These are phyloP conservation scores for Suhomyces bribrorum DNA, from an alignment of 1,139 yeast species.

Conservation along the genomic window DNA sequence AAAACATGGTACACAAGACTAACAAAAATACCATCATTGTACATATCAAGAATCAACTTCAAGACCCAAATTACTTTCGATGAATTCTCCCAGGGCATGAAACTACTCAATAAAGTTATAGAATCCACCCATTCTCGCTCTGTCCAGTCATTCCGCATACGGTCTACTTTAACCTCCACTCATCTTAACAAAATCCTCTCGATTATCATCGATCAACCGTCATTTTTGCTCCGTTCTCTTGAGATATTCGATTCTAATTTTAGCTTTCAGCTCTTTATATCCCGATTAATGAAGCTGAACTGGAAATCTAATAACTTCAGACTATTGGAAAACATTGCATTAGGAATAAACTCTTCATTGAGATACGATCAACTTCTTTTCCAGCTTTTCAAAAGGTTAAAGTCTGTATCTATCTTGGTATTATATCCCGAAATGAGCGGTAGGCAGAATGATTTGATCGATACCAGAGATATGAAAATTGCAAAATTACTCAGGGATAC, in stretches of 20 bases:
- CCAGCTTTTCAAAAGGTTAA: constrained; percentile 31
- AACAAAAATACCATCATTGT: constrained; percentile 29
- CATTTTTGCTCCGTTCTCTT: constrained; percentile 22
- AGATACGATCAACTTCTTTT: constrained; percentile 25
- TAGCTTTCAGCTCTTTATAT: constrained; percentile 28
- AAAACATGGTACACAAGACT: constrained; percentile 35
- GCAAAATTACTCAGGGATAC: constrained; percentile 9
- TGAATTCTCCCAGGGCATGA: constrained; percentile 35
- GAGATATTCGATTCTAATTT: constrained; percentile 29
- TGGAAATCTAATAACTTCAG: constrained; percentile 31
- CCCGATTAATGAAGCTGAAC: constrained; percentile 26
- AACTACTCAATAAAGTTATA: constrained; percentile 27
- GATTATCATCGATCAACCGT: constrained; percentile 23
- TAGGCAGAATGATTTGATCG: constrained; percentile 21
- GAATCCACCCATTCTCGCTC: constrained; percentile 18
- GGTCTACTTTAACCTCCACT: constrained; percentile 24
- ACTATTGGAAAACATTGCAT: constrained; percentile 23
- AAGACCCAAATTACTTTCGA: constrained; percentile 26
- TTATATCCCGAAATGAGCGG: constrained; percentile 20
- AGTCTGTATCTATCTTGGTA: constrained; percentile 18
- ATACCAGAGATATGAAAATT: constrained; percentile 23
- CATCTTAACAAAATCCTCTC: constrained; percentile 32
- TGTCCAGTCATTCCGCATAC: constrained; percentile 25
- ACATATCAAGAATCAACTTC: constrained; percentile 23
- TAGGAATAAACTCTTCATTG: constrained; percentile 31